Base-by-base conservation (phyloP, 352 stramenopile genomes). In the Pythium rhizo-oryzae region DNA sequence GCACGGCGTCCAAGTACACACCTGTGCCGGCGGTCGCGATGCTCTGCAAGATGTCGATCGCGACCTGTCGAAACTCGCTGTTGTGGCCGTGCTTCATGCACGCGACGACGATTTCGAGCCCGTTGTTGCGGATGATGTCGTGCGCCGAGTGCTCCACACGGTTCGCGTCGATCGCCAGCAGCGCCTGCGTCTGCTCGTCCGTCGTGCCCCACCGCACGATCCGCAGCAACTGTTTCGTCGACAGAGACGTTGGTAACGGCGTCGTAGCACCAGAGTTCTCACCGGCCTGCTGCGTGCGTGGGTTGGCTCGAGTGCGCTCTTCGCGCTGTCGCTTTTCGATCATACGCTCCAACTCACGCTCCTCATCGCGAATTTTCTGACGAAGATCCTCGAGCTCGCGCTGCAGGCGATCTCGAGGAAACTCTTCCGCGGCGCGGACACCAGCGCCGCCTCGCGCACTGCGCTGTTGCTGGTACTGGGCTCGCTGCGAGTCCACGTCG, bases 71-170 rank as follows among this genome's bases (percentile, higher is more conserved):
- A 37, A 70, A 74, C 50, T 62, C 61, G 43, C 30, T 60, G 50
- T 61, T 74, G 62, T 69, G 62, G 16, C 68, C 68, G 43, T 74
- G 68, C 43, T 74, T 69, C 44, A 74, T 60, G 23, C 33, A 59
- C 16, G 68, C 60, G 21, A 74, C 57, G n/a, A 74, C 37, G 18
- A 70, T 65, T 12, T 74, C 68, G 12, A 74, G 61, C 2, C 68
- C 68, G 35, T 65, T 70, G 21, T 70, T 50, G 9, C 68, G 61
- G 23, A 69, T 46, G 28, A 74, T 62, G 23, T 74, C 62, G 21
- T 51, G 25, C 0, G 61, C 60, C 12, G 28, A 59, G 56, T 69
- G 62, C 15, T 63, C 62, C 8, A 59, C 46, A 6, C 41, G 55
- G 49, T 70, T 58, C 12, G 37, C 33, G 24, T 63, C 61, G 2